Conservation (phyloP, 169 alveolate species). For the Plasmodium coatneyi region DNA sequence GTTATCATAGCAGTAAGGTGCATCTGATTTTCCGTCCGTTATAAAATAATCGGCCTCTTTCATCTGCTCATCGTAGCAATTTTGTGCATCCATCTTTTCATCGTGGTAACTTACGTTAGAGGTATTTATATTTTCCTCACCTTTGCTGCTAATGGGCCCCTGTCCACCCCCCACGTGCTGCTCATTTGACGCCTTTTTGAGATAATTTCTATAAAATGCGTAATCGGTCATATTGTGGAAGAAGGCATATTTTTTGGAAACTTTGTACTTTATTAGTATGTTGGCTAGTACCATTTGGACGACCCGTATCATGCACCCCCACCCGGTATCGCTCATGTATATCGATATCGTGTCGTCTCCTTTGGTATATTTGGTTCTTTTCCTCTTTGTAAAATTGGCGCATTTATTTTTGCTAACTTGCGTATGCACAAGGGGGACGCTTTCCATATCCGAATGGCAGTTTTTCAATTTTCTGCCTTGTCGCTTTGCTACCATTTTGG, state of each 20-base stretch:
- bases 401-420: conserved; percentile 11
- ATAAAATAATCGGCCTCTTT: conserved; percentile 14
- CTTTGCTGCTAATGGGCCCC: neutral
- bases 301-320: conserved; percentile 84
- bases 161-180: neutral
- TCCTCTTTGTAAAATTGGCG: conserved; percentile 2
- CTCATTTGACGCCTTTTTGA: neutral
- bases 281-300: conserved; percentile 84
- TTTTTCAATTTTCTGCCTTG: conserved; percentile 5
- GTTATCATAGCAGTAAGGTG: neutral
- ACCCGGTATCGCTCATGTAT: conserved; percentile 78
- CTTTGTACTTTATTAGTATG: conserved; percentile 62
- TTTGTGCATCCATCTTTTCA: neutral
- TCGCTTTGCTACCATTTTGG: neutral
- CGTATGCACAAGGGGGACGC: neutral
- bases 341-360: conserved; percentile 32
- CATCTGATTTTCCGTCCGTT: neutral
- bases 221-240: conserved; percentile 52
- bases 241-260: conserved; percentile 29
- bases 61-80: neutral
- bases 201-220: conserved; percentile 28
- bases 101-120: neutral
- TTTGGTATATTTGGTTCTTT: neutral
- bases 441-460: neutral
- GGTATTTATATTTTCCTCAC: neutral